A percentile compares a stretch with the other conserved stretches of the same genome.
These are phyloP conservation scores for Carex scoparia DNA, from an alignment of 176 grass and related monocot genomes.

Conservation along the genomic window DNA sequence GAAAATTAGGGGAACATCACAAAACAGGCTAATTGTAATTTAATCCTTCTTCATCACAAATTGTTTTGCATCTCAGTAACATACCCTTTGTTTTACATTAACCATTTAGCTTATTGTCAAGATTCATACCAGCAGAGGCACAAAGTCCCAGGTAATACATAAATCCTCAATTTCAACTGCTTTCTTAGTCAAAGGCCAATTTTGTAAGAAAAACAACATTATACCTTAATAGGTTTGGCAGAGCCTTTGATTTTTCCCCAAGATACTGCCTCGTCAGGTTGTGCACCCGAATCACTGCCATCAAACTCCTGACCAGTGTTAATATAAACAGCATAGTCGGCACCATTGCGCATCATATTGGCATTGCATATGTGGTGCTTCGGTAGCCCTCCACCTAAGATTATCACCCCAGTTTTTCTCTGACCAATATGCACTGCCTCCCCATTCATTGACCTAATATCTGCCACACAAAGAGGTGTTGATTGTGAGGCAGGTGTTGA, in stretches of 20 bases:
- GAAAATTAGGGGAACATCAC: not conserved
- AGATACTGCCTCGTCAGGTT: constrained; percentile 90
- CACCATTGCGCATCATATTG: constrained; percentile 94
- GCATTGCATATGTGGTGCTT: constrained; percentile 99
- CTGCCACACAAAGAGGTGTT: constrained; percentile 31
- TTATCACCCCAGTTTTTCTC: constrained; percentile 84
- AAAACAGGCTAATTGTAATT: not conserved
- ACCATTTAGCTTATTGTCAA: not conserved
- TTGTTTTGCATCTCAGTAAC: not conserved
- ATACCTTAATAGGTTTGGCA: constrained; percentile 84
- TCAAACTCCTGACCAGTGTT: constrained; percentile 98
- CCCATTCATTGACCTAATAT: constrained; percentile 84
- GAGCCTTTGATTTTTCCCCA: constrained; percentile 98
- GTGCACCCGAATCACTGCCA: constrained; percentile 93
- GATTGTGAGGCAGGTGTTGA: not conserved
- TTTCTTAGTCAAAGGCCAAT: not conserved
- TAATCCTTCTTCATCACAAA: not conserved
- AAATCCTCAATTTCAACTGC: not conserved
- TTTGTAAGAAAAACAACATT: not conserved
- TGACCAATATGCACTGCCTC: constrained; percentile 72
- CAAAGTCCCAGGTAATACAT: not conserved
- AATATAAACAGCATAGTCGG: constrained; percentile 92
- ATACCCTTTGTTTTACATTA: not conserved
- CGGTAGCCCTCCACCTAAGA: constrained; percentile 81
- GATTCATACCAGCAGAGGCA: not conserved